phyloP scores from a whole-genome alignment of 2,329 filamentous ascomycete species.

The Didymella sp. region DNA sequence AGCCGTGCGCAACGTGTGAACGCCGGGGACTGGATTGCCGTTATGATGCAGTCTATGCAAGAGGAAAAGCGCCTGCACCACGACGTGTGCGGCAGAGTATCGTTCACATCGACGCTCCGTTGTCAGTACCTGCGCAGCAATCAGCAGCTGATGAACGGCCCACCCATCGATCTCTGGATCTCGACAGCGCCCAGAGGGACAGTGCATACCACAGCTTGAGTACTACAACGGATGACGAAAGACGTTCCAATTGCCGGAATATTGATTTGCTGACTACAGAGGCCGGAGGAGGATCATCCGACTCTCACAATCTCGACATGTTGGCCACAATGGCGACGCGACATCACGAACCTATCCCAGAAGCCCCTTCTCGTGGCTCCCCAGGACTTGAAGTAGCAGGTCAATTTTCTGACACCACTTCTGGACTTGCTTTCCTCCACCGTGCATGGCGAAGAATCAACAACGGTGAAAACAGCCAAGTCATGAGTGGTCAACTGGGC shows the following conservation, averaged over 20 bases:
- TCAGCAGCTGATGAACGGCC: constrained; percentile 1
- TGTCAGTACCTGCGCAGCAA: neutral
- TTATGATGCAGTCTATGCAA: constrained; percentile 36
- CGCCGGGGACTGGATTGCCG: constrained; percentile 28
- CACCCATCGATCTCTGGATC: too few species aligned
- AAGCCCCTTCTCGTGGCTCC: constrained; percentile 44
- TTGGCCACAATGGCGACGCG: constrained; percentile 6
- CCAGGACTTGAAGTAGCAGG: constrained; percentile 61
- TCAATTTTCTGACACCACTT: constrained; percentile 63
- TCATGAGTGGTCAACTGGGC: constrained; percentile 22
- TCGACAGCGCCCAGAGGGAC: neutral
- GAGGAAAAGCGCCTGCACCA: constrained; percentile 36
- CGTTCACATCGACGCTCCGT: neutral
- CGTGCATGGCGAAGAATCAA: constrained; percentile 72
- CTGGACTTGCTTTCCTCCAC: constrained; percentile 64
- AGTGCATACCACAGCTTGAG: neutral
- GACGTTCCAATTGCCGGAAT: neutral
- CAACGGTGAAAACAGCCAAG: constrained; percentile 59
- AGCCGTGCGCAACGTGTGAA: constrained; percentile 36
- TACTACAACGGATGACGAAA: neutral
- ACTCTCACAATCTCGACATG: neutral
- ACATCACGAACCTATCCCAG: constrained; percentile 3
- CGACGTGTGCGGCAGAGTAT: constrained; percentile 6
- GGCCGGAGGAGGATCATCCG: neutral
- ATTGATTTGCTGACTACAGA: neutral